Percentiles rank a stretch among this genome's conserved stretches.
These are phyloP conservation scores for Tulasnella sp. DNA, from an alignment of 768 basidiomycete species.

Conservation along the genomic window DNA sequence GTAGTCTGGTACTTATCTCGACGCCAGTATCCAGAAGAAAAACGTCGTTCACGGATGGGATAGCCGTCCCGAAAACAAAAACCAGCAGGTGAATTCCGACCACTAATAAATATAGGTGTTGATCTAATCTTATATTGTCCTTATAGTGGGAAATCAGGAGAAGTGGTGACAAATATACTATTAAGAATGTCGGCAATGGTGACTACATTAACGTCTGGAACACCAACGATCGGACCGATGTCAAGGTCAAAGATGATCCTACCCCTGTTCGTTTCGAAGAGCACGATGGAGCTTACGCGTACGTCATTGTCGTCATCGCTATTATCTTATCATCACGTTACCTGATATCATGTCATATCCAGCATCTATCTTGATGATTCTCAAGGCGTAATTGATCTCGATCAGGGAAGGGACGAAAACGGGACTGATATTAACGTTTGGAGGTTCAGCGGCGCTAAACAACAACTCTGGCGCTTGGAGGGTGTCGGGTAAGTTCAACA, in stretches of 20 bases:
- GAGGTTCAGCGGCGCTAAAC: neutral
- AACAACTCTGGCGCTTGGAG: constrained; percentile 5
- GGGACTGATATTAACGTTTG: constrained; percentile 10
- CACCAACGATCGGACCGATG: neutral
- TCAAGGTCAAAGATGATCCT: neutral
- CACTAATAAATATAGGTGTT: too few species aligned
- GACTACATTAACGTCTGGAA: neutral
- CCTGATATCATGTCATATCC: too few species aligned
- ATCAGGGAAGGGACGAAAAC: too few species aligned
- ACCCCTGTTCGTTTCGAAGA: too few species aligned
- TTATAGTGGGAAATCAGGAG: neutral
- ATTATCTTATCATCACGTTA: too few species aligned
- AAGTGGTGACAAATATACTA: neutral
- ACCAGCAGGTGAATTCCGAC: neutral
- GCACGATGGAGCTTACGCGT: too few species aligned
- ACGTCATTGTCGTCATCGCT: too few species aligned
- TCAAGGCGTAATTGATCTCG: too few species aligned
- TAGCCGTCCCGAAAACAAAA: constrained; percentile 3
- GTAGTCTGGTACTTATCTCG: constrained; percentile 5
- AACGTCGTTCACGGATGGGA: constrained; percentile 1
- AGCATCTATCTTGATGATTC: too few species aligned
- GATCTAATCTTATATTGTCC: neutral
- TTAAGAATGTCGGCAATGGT: neutral
- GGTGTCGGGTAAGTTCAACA: neutral
- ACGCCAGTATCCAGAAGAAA: neutral